phyloP scores from a whole-genome alignment of 306 rosid genomes.

The Potentilla sterilis region DNA sequence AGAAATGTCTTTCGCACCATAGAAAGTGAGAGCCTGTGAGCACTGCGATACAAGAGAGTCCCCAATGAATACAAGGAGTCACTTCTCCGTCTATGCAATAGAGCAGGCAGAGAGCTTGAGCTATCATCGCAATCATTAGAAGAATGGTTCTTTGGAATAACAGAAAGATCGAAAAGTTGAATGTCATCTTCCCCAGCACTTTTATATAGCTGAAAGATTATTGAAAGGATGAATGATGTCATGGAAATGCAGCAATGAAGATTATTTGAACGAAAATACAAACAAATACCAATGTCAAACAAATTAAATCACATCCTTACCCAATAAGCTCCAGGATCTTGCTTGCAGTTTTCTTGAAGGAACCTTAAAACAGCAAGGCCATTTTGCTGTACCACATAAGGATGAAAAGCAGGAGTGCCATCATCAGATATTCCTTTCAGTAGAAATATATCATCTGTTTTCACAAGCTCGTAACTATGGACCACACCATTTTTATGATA shows the following conservation, averaged over 20 bases:
- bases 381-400: constrained; percentile 89
- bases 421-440: constrained; percentile 91
- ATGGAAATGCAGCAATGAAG: constrained; percentile 19
- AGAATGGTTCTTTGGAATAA: constrained; percentile 67
- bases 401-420: constrained; percentile 94
- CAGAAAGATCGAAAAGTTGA: constrained; percentile 93
- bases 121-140: constrained; percentile 55
- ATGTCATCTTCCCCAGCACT: constrained; percentile 93
- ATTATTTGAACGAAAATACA: neutral
- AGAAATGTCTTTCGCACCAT: constrained; percentile 54
- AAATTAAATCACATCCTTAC: constrained; percentile 40
- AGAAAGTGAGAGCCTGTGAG: constrained; percentile 92
- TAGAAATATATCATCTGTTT: constrained; percentile 89
- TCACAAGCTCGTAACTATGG: constrained; percentile 91
- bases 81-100: constrained; percentile 65
- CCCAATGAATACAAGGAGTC: constrained; percentile 88
- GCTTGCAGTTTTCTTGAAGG: constrained; percentile 94
- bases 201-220: constrained; percentile 77
- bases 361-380: constrained; percentile 97
- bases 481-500: constrained; percentile 95
- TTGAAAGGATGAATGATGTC: neutral
- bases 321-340: constrained; percentile 99
- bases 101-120: constrained; percentile 67
- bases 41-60: constrained; percentile 83
- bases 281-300: constrained; percentile 12